These are phyloP conservation scores for Fraxinus velutina DNA, from an alignment of 305 asterid species.

Conservation along the genomic window DNA sequence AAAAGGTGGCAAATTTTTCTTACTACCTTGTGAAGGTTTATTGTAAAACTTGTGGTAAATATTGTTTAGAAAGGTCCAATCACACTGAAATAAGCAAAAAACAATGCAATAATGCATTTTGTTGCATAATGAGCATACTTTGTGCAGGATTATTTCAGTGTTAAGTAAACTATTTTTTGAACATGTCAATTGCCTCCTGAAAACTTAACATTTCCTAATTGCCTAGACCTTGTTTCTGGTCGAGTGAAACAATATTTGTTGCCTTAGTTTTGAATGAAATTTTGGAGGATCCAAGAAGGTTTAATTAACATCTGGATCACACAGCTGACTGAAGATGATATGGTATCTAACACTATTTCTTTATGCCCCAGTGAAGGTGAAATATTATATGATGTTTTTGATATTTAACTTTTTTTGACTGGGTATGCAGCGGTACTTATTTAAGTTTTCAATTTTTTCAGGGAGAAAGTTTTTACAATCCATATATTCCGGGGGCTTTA, in stretches of 20 bases:
- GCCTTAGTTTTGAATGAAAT: not conserved
- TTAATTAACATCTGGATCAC: not conserved
- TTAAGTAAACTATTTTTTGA: not conserved
- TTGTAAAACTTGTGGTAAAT: not conserved
- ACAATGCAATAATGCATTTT: not conserved
- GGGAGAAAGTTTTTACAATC: constrained; percentile 98
- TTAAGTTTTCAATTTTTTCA: constrained; percentile 16
- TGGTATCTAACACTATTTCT: not conserved
- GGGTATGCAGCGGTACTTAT: constrained; percentile 13
- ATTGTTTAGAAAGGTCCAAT: not conserved
- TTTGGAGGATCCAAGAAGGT: not conserved
- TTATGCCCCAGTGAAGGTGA: not conserved
- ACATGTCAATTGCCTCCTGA: not conserved
- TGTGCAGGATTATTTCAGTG: not conserved
- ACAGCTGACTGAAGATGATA: constrained; percentile 14
- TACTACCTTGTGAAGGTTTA: constrained; percentile 14
- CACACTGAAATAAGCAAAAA: not conserved
- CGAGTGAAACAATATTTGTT: not conserved
- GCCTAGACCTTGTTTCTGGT: not conserved
- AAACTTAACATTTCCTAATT: not conserved
- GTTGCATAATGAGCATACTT: constrained; percentile 1
- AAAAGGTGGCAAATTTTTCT: constrained; percentile 50
- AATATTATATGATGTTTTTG: not conserved
- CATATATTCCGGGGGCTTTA: constrained; percentile 60
- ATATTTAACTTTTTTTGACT: not conserved